phyloP scores from a whole-genome alignment of 208 protist species.

The Trypanosoma brucei region DNA sequence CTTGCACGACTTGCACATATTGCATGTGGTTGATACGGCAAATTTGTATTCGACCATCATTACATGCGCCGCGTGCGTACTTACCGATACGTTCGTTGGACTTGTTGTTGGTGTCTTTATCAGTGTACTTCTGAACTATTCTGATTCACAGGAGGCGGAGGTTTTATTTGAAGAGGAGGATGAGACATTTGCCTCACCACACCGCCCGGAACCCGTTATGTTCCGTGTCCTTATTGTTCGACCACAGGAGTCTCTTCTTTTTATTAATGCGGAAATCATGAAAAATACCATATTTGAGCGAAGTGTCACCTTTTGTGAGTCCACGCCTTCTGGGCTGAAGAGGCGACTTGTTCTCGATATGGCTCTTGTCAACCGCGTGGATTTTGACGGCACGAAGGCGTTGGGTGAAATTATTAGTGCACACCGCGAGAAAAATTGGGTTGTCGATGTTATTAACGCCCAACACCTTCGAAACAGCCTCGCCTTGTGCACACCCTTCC shows the following conservation, averaged over 20 bases:
- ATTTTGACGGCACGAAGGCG: slow-evolving; percentile 29
- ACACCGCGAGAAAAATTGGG: slow-evolving; percentile 24
- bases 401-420: slow-evolving; percentile 28
- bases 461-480: slow-evolving; percentile 27
- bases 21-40: slow-evolving; percentile 27
- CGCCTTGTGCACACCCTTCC: slow-evolving; percentile 22
- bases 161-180: slow-evolving; percentile 27
- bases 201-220: slow-evolving; percentile 14
- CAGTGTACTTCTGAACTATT: slow-evolving; percentile 27
- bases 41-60: slow-evolving; percentile 32
- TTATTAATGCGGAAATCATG: slow-evolving; percentile 20
- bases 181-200: slow-evolving; percentile 23
- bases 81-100: slow-evolving; percentile 30
- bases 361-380: slow-evolving; percentile 18
- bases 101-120: slow-evolving; percentile 25
- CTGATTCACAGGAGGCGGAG: neutral
- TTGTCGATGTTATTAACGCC: slow-evolving; percentile 23
- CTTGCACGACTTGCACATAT: slow-evolving; percentile 20
- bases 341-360: slow-evolving; percentile 29
- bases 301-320: slow-evolving; percentile 17
- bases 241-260: slow-evolving; percentile 23
- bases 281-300: slow-evolving; percentile 21
- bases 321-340: slow-evolving; percentile 9
- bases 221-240: slow-evolving; percentile 24
- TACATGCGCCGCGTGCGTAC: slow-evolving; percentile 22